phyloP scores from a whole-genome alignment of 257 asterid species.

The Coffea eugenioides region DNA sequence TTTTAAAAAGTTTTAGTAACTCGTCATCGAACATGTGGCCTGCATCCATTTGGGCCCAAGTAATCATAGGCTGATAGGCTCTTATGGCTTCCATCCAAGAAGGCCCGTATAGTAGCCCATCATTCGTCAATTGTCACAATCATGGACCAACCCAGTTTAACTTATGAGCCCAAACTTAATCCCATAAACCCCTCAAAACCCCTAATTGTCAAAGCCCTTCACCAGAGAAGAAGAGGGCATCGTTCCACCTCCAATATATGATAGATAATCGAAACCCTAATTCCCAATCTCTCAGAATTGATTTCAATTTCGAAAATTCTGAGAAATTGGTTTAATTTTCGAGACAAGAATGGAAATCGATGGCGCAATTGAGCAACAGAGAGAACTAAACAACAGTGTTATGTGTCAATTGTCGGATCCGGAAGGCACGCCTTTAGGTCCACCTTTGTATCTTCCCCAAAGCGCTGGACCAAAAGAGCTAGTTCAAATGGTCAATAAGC shows the following conservation, averaged over 20 bases:
- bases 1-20: too few species aligned
- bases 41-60: too few species aligned
- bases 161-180: too few species aligned
- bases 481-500: conserved; percentile 71
- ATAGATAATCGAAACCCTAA: background rate
- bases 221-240: background rate
- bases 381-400: conserved; percentile 53
- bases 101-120: too few species aligned
- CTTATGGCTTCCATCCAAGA: too few species aligned
- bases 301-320: background rate
- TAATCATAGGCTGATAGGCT: too few species aligned
- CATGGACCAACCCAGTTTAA: too few species aligned
- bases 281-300: background rate
- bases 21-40: too few species aligned
- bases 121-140: too few species aligned
- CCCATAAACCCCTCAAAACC: background rate
- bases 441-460: conserved; percentile 70
- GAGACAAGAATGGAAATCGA: conserved; percentile 39
- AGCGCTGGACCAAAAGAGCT: conserved; percentile 82
- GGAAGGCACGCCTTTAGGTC: conserved; percentile 65
- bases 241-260: background rate
- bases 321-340: background rate
- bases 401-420: conserved; percentile 69
- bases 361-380: conserved; percentile 34
- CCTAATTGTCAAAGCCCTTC: background rate